These are phyloP conservation scores for Penicillium occitanis DNA, from an alignment of 2,329 filamentous ascomycete genomes.

Conservation along the genomic window DNA sequence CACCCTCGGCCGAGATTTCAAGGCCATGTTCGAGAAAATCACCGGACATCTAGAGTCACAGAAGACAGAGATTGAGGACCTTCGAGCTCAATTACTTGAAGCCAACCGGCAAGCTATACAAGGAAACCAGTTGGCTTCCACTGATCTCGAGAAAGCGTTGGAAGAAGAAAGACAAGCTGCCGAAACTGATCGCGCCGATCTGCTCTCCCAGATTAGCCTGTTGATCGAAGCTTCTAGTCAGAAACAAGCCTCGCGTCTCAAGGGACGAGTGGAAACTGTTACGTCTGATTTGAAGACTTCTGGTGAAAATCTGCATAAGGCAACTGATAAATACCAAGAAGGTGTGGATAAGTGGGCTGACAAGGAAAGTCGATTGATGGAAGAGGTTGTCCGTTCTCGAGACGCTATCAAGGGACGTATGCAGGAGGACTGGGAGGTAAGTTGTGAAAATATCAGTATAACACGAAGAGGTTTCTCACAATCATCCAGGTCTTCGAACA, in stretches of 20 bases:
- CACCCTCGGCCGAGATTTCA: conserved; percentile 80
- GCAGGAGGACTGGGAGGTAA: conserved; percentile 80
- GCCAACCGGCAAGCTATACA: conserved; percentile 68
- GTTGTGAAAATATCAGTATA: conserved; percentile 28
- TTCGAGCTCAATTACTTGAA: conserved; percentile 69
- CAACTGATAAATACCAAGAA: conserved; percentile 64
- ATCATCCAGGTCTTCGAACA: conserved; percentile 64
- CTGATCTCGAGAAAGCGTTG: conserved; percentile 66
- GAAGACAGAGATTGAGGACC: conserved; percentile 69
- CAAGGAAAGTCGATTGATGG: conserved; percentile 67
- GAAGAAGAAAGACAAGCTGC: conserved; percentile 74
- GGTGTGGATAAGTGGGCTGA: conserved; percentile 74
- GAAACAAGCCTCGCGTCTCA: conserved; percentile 69
- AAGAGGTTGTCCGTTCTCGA: conserved; percentile 69
- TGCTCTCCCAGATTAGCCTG: conserved; percentile 74
- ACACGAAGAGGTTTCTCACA: conserved; percentile 28
- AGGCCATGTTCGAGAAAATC: conserved; percentile 77
- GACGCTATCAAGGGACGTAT: conserved; percentile 78
- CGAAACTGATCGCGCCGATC: conserved; percentile 68
- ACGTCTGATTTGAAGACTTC: conserved; percentile 65
- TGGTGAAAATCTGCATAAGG: conserved; percentile 63
- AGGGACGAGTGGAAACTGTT: conserved; percentile 61
- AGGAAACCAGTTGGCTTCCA: conserved; percentile 66
- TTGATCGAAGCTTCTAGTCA: conserved; percentile 74
- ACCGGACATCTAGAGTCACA: conserved; percentile 73